Base-by-base conservation (phyloP, 495 filamentous ascomycete species). In the Clohesyomyces aquaticus region DNA sequence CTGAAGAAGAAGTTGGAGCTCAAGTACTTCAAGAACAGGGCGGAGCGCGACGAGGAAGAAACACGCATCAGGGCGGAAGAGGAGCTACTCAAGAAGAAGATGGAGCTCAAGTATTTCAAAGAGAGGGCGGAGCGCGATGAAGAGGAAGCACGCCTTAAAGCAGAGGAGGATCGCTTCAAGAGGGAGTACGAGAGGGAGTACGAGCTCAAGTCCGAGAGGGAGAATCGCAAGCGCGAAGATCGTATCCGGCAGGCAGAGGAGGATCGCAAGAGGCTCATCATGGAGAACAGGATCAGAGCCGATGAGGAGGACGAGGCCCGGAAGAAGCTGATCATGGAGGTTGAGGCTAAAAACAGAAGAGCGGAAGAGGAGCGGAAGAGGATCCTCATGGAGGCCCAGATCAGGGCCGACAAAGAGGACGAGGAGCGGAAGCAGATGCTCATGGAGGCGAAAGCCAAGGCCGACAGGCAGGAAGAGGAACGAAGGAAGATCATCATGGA, bases 401-500 rank as follows among this genome's bases (percentile, higher is more conserved):
- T 48, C 8, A 61, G 46, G 48, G 22, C 23, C 32, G 32, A 38
- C 32, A 38, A 38, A 63, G 56, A 48, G 18, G n/a, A 42, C 18
- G 59, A 63, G 45, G 47, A 63, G 52, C 41, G 38, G 18, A 61
- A 59, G 59, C 50, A 32, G 22, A 46, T 27, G 35, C 28, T 54
- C 16, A 22, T 46, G 26, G 29, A 28, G 16, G 58, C n/a, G 35
- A 45, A 45, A 27, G 55, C 55, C 11, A n/a, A n/a, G n/a, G n/a
- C n/a, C n/a, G n/a, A n/a, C n/a, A n/a, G n/a, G n/a, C n/a, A n/a
- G n/a, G 66, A 72, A 41, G 63, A 71, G 29, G 66, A 67, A 45
- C 55, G 59, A 10, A 59, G 60, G 55, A 48, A 61, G 11, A 71
- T 71, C 43, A 47, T 71, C 23, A 41, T 49, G 9, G 69, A 71